Percentiles rank a stretch among this genome's conserved stretches.
phyloP scores from a whole-genome alignment of 2,329 filamentous ascomycete genomes.

The Monilinia laxa region DNA sequence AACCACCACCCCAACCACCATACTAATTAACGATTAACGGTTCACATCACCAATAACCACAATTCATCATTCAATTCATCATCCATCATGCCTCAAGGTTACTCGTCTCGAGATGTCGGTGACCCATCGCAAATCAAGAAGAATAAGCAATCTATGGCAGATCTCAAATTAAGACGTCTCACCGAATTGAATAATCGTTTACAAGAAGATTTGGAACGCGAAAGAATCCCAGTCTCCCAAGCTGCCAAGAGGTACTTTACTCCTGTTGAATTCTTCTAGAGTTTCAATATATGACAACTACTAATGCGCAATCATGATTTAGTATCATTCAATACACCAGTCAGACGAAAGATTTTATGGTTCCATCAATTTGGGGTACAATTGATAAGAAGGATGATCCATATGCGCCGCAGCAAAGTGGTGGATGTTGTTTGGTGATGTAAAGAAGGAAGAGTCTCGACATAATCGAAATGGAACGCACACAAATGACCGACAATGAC shows the following conservation, averaged over 20 bases:
- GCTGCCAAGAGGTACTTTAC: conserved; percentile 74
- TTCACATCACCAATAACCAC: not conserved
- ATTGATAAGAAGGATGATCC: conserved; percentile 95
- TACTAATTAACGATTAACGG: not conserved
- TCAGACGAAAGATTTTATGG: conserved; percentile 98
- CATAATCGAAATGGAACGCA: conserved; percentile 25
- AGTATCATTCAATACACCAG: conserved; percentile 99
- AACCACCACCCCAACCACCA: not conserved
- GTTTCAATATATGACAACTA: conserved; percentile 18
- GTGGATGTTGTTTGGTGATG: conserved; percentile 92
- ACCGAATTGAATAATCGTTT: conserved; percentile 96
- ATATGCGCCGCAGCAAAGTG: conserved; percentile 93
- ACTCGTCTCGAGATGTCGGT: conserved; percentile 65
- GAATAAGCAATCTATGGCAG: conserved; percentile 99
- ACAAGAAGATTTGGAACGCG: conserved; percentile 92
- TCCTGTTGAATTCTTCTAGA: not conserved
- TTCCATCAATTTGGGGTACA: conserved; percentile 88
- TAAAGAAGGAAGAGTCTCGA: conserved; percentile 45
- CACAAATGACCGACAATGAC: conserved; percentile 24
- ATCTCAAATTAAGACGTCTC: conserved; percentile 92
- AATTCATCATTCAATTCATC: not conserved
- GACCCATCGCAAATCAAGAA: conserved; percentile 72
- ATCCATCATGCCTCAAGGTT: conserved; percentile 57
- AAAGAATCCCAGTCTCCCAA: conserved; percentile 93
- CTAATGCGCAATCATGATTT: conserved; percentile 19